Evolutionary conservation across 208 protist species (phyloP), one percentile per base, ranked within the genome.

Genomic region (Crithidia mellificae): DNA sequence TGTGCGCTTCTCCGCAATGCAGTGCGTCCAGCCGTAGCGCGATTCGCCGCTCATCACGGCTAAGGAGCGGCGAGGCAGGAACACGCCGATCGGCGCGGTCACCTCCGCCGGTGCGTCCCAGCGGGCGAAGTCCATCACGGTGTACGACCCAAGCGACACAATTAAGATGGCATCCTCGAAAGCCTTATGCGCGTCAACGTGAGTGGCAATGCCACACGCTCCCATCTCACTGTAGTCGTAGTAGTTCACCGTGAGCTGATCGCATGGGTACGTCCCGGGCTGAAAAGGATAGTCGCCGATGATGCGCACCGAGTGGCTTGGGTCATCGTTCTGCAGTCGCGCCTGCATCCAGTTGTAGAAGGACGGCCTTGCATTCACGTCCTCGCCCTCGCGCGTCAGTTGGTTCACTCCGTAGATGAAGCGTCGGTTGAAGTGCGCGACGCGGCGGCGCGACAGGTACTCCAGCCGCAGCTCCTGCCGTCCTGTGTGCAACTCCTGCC

Each of bases 181-280:
- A 14, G 84, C 61, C n/a, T 41, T 74, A 68, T 94, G 88, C 12
- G 83, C 76, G 64, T 94, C 88, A 2, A 94, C 88, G 67, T 94
- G 88, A 4, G 81, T 71, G 1, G 88, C 85, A 50, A 94, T 94
- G 7, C 85, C 85, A 24, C 79, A 78, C 43, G 77, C 63, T 0
- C 71, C 63, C 17, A 68, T 41, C n/a, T 66, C 74, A 15, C 52
- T 63, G 69, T 85, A 91, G 61, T 91, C 79, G 70, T 94, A 94
- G 78, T 85, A 87, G 68, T 94, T 94, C 49, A 90, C 79, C 0
- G 88, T 94, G 12, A 94, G 78, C 65, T 94, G 88, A 46, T 94
- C 88, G 66, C 76, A 91, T 25, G 54, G 52, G 49, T 62, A 56
- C 49, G 55, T 36, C 24, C 67, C 71, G 3, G 36, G 29, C 22